Evolutionary conservation across 805 yeast species (phyloP), one percentile per base, ranked within the genome.

Genomic region (Saccharomycopsis sp.): DNA sequence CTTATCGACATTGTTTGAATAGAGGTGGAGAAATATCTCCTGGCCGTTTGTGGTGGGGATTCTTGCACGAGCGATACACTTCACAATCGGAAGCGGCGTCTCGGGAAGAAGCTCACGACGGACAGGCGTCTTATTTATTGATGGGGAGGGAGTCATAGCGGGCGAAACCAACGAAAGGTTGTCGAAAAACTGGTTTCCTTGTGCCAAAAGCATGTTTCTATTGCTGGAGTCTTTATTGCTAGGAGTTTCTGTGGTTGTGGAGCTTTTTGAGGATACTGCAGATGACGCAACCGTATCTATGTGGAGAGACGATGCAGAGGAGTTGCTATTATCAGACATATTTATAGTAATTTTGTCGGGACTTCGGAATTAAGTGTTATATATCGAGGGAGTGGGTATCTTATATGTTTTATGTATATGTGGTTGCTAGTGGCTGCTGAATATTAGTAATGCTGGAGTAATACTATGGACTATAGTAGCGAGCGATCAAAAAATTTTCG

Each of bases 41-140:
- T 96, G 91, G 2, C 97, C 98, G 56, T 85, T 84, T 1, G 96
- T 91, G 2, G 99, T 94, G 54, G 99, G 99, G 57, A 94, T 93
- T 60, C 99, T 78, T 1, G 99, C 99, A 56, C 99, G 78, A 3
- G 97, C 97, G 56, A 90, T 81, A 71, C 99, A 94, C 66, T 81
- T 80, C 12, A 94, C 98, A 24, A 70, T 65, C 1, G 98, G 98
- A 61, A 93, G 74, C 19, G 59, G 66, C 22, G 49, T 44, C 20
- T 44, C 49, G 3, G 49, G 49, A 7, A 44, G 22, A 3, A 44
- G 12, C 12, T 44, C 49, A 44, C 49, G 49, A 8, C 49, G 49
- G 22, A 19, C 22, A 44, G 49, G 19, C 3, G 19, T 44, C 19
- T 12, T 12, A 44, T 44, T 44, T 17, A 17, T 44, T 44, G 22